Evolutionary conservation across 345 rosid species (phyloP).

Genomic region (Sonneratia alba): DNA sequence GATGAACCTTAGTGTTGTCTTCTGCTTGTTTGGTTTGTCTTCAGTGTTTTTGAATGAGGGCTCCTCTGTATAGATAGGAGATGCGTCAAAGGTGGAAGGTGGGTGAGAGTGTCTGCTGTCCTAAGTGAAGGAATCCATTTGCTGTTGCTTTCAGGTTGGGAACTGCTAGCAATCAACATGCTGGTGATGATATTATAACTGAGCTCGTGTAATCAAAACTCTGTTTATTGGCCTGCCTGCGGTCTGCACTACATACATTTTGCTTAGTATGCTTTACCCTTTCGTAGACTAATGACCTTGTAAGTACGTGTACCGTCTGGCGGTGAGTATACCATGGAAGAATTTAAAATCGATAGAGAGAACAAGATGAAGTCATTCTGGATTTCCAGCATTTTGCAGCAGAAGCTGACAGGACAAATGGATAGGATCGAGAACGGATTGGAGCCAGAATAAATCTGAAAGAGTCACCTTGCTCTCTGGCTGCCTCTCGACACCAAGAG

Average conservation of each 20-base stretch:
- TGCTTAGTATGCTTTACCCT: no score
- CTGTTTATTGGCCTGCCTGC: neutral
- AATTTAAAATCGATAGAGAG: no score
- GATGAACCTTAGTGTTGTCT: slow-evolving; percentile 1
- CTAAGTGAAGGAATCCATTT: neutral
- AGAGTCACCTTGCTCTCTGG: no score
- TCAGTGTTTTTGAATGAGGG: slow-evolving; percentile 15
- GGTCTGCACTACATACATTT: neutral
- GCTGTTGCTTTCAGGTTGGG: neutral
- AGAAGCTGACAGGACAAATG: no score
- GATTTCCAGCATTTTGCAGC: no score
- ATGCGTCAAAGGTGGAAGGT: neutral
- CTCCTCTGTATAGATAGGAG: slow-evolving; percentile 28
- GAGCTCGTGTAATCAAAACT: neutral
- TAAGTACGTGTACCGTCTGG: no score
- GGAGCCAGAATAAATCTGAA: no score
- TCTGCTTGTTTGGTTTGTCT: slow-evolving; percentile 13
- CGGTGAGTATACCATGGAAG: no score
- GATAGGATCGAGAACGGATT: no score
- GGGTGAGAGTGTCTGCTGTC: neutral
- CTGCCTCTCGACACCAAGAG: no score
- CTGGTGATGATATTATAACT: neutral
- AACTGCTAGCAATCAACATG: neutral
- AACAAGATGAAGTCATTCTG: no score
- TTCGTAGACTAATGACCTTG: no score